Evolutionary conservation across 345 rosid genomes (phyloP).

Genomic region (Populus davidiana): DNA sequence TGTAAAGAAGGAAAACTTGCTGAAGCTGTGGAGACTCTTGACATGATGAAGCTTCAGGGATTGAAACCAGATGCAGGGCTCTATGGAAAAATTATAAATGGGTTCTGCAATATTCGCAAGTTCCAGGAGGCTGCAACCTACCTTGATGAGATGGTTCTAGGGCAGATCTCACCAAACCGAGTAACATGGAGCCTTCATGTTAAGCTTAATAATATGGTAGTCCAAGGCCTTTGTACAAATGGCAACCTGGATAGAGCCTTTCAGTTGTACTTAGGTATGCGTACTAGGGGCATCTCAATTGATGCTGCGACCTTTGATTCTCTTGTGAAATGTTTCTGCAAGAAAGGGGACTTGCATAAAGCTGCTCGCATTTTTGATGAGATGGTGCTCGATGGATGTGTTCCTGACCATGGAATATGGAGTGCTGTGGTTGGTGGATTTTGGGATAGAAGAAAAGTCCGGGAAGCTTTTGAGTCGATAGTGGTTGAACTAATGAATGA

Average conservation of each 20-base stretch:
- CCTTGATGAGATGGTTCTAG: constrained; percentile 80
- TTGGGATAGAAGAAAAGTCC: constrained; percentile 30
- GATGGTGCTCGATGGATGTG: constrained; percentile 65
- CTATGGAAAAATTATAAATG: constrained; percentile 64
- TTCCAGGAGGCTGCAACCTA: constrained; percentile 78
- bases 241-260: constrained; percentile 48
- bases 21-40: constrained; percentile 71
- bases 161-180: constrained; percentile 55
- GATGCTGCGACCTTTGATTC: constrained; percentile 39
- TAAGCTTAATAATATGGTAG: constrained; percentile 55
- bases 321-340: constrained; percentile 50
- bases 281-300: constrained; percentile 60
- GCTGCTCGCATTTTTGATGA: constrained; percentile 59
- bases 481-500: constrained; percentile 3
- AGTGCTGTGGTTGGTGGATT: constrained; percentile 38
- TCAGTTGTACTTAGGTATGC: constrained; percentile 60
- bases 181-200: constrained; percentile 76
- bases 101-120: constrained; percentile 51
- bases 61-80: constrained; percentile 82
- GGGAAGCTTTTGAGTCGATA: constrained; percentile 15
- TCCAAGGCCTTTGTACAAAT: constrained; percentile 52
- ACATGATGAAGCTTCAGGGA: constrained; percentile 89
- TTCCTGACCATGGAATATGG: constrained; percentile 59
- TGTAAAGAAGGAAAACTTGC: constrained; percentile 66
- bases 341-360: constrained; percentile 60